Evolutionary conservation across 768 basidiomycete species (phyloP), one percentile per base, ranked within the genome.

Genomic region (Paxillus rubicundulus): DNA sequence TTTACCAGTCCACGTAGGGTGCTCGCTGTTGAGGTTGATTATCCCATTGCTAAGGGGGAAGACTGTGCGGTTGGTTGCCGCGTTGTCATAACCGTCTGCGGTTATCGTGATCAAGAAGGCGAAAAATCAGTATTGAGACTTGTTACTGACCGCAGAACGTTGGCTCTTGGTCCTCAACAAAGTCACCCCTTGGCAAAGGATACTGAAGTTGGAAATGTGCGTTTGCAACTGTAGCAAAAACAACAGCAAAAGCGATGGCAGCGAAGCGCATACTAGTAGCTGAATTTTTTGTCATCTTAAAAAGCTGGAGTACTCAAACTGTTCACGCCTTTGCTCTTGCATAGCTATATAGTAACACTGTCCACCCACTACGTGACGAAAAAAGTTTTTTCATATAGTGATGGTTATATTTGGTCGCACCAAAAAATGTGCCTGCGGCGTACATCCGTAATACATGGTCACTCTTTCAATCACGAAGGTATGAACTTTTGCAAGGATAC

Each of bases 141-240:
- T 37, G 27, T 2, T 20, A 67, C 78, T 38, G 55, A 87, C 88
- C 89, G 62, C 92, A 92, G 63, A 89, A 87, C 2, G 61, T 70
- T 12, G 76, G 73, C 57, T 89, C 86, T 14, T 74, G 60, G 47
- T 77, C 71, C 50, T 84, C 78, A 49, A 76, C 76, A 65, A 94
- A 93, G 0, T 59, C 64, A 2, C 92, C 92, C 43, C 92, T 77
- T 10, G 89, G 84, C 1, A 74, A 58, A 16, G 92, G 92, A 67
- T 81, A 92, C 61, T 85, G 79, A 39, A 93, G 74, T 58, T 87
- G 85, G 72, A 93, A 94, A 69, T 95, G 92, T 8, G 89, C 90
- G 44, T 71, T 73, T 28, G 74, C 83, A 38, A 72, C 65, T 32
- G 77, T 61, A 13, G 72, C 69, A 20, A 80, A 65, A 33, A 67